These are phyloP conservation scores for Acaromyces ingoldii DNA, from an alignment of 1,284 basidiomycete genomes.

Conservation along the genomic window DNA sequence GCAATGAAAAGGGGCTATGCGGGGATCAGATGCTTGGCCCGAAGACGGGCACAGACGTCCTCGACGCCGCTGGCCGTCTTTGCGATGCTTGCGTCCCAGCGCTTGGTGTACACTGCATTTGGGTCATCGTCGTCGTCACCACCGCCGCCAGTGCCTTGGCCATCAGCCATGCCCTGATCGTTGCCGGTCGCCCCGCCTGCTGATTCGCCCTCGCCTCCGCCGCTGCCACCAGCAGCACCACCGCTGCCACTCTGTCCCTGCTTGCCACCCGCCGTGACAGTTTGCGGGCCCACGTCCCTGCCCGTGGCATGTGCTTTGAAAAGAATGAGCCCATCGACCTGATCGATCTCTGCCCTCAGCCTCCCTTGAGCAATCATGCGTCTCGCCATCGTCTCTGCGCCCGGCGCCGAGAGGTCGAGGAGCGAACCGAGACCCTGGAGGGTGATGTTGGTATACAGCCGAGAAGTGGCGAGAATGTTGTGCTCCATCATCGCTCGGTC, in stretches of 20 bases:
- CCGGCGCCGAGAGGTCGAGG: constrained; percentile 33
- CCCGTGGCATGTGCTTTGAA: constrained; percentile 57
- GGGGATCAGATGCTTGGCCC: too few relatives aligned
- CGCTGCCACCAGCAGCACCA: not conserved
- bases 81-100: constrained; percentile 10
- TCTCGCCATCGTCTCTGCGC: constrained; percentile 83
- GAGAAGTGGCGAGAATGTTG: constrained; percentile 88
- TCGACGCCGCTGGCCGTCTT: constrained; percentile 5
- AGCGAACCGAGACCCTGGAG: constrained; percentile 31
- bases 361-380: constrained; percentile 95
- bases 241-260: too few relatives aligned
- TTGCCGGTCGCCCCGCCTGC: not conserved
- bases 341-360: constrained; percentile 83
- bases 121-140: not conserved
- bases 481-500: constrained; percentile 98
- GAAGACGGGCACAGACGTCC: constrained; percentile 6
- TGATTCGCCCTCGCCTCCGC: constrained; percentile 2
- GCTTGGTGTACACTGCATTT: not conserved
- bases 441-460: constrained; percentile 52
- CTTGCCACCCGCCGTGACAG: not conserved
- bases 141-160: not conserved
- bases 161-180: not conserved
- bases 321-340: constrained; percentile 77
- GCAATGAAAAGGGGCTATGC: too few relatives aligned
- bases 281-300: not conserved